These are phyloP conservation scores for Aspergillus sp. DNA, from an alignment of 2,329 filamentous ascomycete species.

Conservation along the genomic window DNA sequence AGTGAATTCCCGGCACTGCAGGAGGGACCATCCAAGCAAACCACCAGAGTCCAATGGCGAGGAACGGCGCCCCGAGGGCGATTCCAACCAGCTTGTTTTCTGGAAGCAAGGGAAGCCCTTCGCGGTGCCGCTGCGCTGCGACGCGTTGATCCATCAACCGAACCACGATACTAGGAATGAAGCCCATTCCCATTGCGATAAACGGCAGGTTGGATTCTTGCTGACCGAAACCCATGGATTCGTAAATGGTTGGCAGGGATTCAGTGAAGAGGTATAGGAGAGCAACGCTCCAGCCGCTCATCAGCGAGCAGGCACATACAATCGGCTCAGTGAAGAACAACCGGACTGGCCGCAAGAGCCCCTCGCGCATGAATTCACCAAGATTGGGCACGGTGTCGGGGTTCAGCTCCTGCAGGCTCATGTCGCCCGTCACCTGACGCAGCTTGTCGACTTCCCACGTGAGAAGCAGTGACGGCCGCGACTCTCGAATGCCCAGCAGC, in stretches of 20 bases:
- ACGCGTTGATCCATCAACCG: slow-evolving; percentile 44
- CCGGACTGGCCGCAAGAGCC: slow-evolving; percentile 40
- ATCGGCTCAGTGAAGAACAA: slow-evolving; percentile 50
- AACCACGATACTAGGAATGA: slow-evolving; percentile 43
- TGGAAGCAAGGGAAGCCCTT: slow-evolving; percentile 31
- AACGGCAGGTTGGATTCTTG: slow-evolving; percentile 42
- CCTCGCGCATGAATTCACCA: slow-evolving; percentile 34
- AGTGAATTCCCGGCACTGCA: slow-evolving; percentile 29
- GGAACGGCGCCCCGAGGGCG: slow-evolving; percentile 45
- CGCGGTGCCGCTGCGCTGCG: slow-evolving; percentile 10
- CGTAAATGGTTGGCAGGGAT: slow-evolving; percentile 42
- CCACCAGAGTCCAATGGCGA: slow-evolving; percentile 49
- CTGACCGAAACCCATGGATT: slow-evolving; percentile 33
- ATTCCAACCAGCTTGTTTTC: slow-evolving; percentile 53
- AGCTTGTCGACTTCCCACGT: slow-evolving; percentile 29
- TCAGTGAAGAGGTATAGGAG: slow-evolving; percentile 53
- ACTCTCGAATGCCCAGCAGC: slow-evolving; percentile 42
- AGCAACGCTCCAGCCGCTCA: slow-evolving; percentile 43
- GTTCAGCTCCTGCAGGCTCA: slow-evolving; percentile 31
- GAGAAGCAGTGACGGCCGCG: slow-evolving; percentile 44
- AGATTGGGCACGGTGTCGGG: slow-evolving; percentile 40
- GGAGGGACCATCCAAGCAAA: slow-evolving; percentile 53
- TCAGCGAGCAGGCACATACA: slow-evolving; percentile 42
- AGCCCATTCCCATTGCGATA: slow-evolving; percentile 42
- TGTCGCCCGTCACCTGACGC: slow-evolving; percentile 24